Evolutionary conservation across 23 red algal genomes (phyloP).

Genomic region (Chondrus crispus): DNA sequence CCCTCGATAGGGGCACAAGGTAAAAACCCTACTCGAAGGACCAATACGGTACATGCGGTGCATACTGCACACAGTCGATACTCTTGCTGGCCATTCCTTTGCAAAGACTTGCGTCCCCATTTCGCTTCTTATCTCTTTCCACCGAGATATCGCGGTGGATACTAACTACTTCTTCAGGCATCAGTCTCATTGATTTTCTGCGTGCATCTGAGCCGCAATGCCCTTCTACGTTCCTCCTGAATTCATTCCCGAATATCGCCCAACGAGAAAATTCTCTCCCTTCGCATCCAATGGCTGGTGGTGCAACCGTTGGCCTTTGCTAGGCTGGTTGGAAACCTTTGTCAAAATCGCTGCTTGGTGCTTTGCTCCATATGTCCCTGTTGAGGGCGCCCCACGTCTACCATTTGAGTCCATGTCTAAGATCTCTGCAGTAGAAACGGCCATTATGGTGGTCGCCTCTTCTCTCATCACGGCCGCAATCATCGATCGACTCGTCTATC

Average conservation of each 20-base stretch:
- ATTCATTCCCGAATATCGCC: conserved; percentile 76
- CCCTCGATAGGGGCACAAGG: too few relatives aligned
- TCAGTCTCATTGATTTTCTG: too few relatives aligned
- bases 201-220: too few relatives aligned
- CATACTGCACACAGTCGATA: too few relatives aligned
- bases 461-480: conserved; percentile 52
- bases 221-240: conserved; percentile 62
- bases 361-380: conserved; percentile 53
- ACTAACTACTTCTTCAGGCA: too few relatives aligned
- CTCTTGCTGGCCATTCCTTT: too few relatives aligned
- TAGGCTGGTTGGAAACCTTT: conserved; percentile 81
- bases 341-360: conserved; percentile 72
- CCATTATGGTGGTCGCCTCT: conserved; percentile 53
- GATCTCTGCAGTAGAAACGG: background rate
- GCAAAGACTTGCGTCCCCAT: too few relatives aligned
- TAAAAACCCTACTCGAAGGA: too few relatives aligned
- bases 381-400: background rate
- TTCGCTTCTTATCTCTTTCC: too few relatives aligned
- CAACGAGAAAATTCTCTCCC: conserved; percentile 19
- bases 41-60: too few relatives aligned
- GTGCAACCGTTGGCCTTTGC: conserved; percentile 88
- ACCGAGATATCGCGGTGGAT: too few relatives aligned
- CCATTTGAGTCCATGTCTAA: background rate
- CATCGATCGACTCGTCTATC: conserved; percentile 83
- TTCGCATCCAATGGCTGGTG: conserved; percentile 75